These are phyloP conservation scores for Malus orientalis DNA, from an alignment of 306 rosid genomes.

Conservation along the genomic window DNA sequence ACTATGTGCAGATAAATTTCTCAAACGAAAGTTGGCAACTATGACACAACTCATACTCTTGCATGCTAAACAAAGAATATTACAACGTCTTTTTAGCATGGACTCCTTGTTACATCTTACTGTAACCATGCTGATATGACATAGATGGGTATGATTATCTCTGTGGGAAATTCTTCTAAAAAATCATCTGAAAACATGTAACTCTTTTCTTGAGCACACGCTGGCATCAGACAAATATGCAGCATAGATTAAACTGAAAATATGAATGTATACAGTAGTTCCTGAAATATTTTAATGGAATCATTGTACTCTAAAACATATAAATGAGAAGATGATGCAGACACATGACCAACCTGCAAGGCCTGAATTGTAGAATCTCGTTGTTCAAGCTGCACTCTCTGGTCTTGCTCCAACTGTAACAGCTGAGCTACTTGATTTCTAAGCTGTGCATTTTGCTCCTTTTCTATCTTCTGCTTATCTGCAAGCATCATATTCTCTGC, in stretches of 20 bases:
- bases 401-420: constrained; percentile 75
- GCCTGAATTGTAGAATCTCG: constrained; percentile 65
- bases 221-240: not conserved
- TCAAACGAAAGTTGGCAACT: too few relatives aligned
- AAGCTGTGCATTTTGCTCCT: constrained; percentile 81
- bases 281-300: not conserved
- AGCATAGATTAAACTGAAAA: not conserved
- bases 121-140: not conserved
- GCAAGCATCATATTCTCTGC: constrained; percentile 64
- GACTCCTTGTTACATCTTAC: not conserved
- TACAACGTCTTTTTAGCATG: not conserved
- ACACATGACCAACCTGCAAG: constrained; percentile 57
- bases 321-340: not conserved
- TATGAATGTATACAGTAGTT: not conserved
- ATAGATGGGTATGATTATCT: not conserved
- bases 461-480: constrained; percentile 72
- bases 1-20: too few relatives aligned
- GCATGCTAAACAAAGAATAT: not conserved
- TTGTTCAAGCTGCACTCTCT: constrained; percentile 68
- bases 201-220: not conserved
- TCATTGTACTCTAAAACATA: not conserved
- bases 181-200: not conserved
- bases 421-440: constrained; percentile 91
- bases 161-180: not conserved
- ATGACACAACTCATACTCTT: too few relatives aligned